Conservation (phyloP, 2,329 filamentous ascomycete genomes). For the Geosmithia putterillii region DNA sequence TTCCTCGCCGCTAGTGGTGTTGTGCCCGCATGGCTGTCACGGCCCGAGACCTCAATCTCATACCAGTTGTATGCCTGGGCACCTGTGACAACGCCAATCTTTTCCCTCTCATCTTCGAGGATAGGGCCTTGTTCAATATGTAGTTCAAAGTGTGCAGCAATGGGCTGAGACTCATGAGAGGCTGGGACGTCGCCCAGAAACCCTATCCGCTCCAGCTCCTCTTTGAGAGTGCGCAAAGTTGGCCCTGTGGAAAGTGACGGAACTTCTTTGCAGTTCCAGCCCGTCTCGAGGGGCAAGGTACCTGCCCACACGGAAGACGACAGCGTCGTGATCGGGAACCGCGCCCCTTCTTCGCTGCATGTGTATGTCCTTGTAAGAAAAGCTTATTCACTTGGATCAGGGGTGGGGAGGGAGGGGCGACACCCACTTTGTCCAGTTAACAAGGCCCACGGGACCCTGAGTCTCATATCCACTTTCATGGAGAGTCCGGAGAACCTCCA, state of each 20-base stretch:
- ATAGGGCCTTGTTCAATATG: conserved; percentile 77
- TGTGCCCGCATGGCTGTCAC: conserved; percentile 13
- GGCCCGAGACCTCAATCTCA: conserved; percentile 10
- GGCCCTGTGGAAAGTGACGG: not conserved
- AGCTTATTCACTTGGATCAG: not conserved
- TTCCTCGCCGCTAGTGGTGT: conserved; percentile 15
- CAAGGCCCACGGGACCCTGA: conserved; percentile 57
- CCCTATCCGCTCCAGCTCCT: conserved; percentile 55
- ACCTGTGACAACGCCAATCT: conserved; percentile 16
- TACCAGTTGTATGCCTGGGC: conserved; percentile 15
- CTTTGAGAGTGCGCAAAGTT: conserved; percentile 9
- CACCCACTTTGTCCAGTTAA: conserved; percentile 63
- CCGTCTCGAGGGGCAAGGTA: conserved; percentile 46
- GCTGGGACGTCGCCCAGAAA: conserved; percentile 42
- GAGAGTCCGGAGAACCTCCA: conserved; percentile 60
- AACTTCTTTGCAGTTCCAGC: conserved; percentile 27
- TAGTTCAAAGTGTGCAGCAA: conserved; percentile 70
- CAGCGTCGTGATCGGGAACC: conserved; percentile 68
- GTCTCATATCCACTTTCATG: conserved; percentile 54
- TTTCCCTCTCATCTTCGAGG: conserved; percentile 33
- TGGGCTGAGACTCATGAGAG: conserved; percentile 26
- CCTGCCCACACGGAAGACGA: conserved; percentile 68
- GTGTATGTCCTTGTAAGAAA: not conserved
- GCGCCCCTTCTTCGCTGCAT: conserved; percentile 62
- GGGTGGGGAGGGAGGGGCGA: not conserved